Base-by-base conservation (phyloP, 139 green algal species). In the Chloropicon primus region DNA sequence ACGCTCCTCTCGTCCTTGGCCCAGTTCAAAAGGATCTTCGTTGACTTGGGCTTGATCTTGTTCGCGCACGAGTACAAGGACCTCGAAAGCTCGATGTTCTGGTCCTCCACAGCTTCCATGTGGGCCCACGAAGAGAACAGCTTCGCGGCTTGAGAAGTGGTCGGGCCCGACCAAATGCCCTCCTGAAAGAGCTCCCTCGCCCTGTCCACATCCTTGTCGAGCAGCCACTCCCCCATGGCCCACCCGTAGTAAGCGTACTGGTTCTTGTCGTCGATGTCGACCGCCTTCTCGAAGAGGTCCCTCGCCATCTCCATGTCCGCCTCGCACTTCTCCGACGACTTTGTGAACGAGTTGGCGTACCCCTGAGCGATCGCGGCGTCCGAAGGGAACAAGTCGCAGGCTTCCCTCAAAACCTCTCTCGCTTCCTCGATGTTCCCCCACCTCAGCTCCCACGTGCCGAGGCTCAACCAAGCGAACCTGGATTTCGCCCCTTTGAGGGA, bases 211-310 rank as follows among this genome's bases (percentile, higher is more conserved):
- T 93, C 86, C 24, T 77, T 77, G 17, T 53, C 21, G 2, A 75
- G 73, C 25, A 62, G 41, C 41, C 29, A 24, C 29, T 85, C 81
- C 1, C 24, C 62, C 22, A 90, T 84, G 0, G 88, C 94, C 90
- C 92, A 98, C 1, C 90, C 90, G 83, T 96, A 92, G 92, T 92
- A 98, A 72, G 94, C 73, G 73, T 91, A 85, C 28, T 93, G 79
- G 81, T 96, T 90, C 23, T 72, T 29, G 10, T 89, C 85, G 77
- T 96, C 88, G 1, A 87, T 85, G 26, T 81, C 24, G 1, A 91
- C 28, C 22, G 84, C 93, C 29, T 77, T 78, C 76, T 91, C 54
- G 54, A 96, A 94, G 72, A 93, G 81, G 29, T 84, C 24, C 2
- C 90, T 82, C 0, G 93, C 93, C 1, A 78, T 74, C 0, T 89